Evolutionary conservation across 2,329 filamentous ascomycete genomes (phyloP), one percentile per base, ranked within the genome.

Genomic region (Pyricularia grisea): DNA sequence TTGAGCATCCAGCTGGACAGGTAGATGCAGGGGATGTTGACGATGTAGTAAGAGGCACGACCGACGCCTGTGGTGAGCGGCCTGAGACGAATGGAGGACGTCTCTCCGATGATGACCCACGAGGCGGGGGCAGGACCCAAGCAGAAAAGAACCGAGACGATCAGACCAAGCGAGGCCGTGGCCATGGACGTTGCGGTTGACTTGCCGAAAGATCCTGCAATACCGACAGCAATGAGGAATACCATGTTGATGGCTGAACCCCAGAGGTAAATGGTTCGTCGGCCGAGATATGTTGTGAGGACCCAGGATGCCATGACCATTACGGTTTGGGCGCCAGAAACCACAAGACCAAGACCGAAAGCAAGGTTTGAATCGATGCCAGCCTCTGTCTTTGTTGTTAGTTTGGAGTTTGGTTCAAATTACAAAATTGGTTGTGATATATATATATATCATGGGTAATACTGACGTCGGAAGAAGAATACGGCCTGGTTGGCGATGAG

Each of bases 321-420:
- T 11, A 69, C 63, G 55, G 72, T 27, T 1, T 71, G 69, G 23
- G 72, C 79, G 68, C 58, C 85, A 0, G 88, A 89, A 67, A 85
- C 90, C 77, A 90, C 89, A 31, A 90, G 83, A 76, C 85, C 85
- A 20, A 90, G 80, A 55, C 83, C 84, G 74, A 90, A 90, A 4
- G 88, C 84, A 31, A 79, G 82, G 72, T 88, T 78, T 27, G 58
- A 61, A 27, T 9, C 17, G 23, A 66, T 30, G 10, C 65, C 65
- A 30, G 69, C 33, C 33, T 36, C 33, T 36, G 33, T 12, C 1
- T 36, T 36, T 36, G 12, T 36, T 14, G 2, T 36, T 36, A 1
- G 2, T 36, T 33, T 33, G 31, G 31, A 5, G 31, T 4, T 33
- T 10, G 31, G 6, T 5, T 33, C 31, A 33, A 4, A 33, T 9